A percentile compares a stretch with the other conserved stretches of the same genome.
phyloP scores from a whole-genome alignment of 805 yeast genomes.

The Saitoella complicata region DNA sequence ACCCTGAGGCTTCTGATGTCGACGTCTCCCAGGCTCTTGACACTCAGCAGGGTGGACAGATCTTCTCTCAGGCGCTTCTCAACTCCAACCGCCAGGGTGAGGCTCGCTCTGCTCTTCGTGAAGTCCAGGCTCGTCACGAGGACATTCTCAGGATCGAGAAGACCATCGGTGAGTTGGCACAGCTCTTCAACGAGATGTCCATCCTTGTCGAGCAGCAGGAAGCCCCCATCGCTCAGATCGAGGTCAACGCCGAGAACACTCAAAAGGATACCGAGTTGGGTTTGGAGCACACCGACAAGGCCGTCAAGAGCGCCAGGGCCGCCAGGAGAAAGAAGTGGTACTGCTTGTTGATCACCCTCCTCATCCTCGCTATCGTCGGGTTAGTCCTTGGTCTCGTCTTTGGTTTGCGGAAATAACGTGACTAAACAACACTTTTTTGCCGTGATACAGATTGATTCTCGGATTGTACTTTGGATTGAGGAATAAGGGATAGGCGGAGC shows the following conservation, averaged over 20 bases:
- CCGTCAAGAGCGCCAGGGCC: constrained; percentile 71
- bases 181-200: constrained; percentile 91
- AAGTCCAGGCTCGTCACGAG: constrained; percentile 89
- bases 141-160: constrained; percentile 89
- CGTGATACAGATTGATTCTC: too few relatives aligned
- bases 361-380: constrained; percentile 34
- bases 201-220: constrained; percentile 92
- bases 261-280: constrained; percentile 88
- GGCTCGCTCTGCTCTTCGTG: constrained; percentile 86
- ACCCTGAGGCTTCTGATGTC: constrained; percentile 45
- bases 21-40: constrained; percentile 39
- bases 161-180: constrained; percentile 89
- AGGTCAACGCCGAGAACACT: constrained; percentile 65
- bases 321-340: constrained; percentile 86
- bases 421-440: too few relatives aligned
- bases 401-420: constrained; percentile 18
- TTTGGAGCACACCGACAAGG: constrained; percentile 82
- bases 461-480: too few relatives aligned
- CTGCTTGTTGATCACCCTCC: constrained; percentile 45
- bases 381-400: constrained; percentile 57
- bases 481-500: too few relatives aligned
- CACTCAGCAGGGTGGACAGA: constrained; percentile 70
- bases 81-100: constrained; percentile 83
- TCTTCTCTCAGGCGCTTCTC: constrained; percentile 81
- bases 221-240: constrained; percentile 65